phyloP scores from a whole-genome alignment of 768 basidiomycete species.

The Rhizopogon sp. region DNA sequence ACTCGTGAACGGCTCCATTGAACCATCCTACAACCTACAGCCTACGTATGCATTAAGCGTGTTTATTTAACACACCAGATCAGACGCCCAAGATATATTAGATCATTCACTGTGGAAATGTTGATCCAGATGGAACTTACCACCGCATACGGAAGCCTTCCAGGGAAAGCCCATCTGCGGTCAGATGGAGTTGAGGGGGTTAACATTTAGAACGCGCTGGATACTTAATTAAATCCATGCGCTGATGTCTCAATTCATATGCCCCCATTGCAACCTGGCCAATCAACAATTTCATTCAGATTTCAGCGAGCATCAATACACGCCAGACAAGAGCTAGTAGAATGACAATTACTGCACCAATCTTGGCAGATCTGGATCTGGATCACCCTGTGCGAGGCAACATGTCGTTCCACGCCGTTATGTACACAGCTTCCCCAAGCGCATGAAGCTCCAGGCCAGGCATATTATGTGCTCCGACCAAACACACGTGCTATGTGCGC shows the following conservation, averaged over 20 bases:
- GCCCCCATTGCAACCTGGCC: not conserved
- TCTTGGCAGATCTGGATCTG: slow-evolving; percentile 1
- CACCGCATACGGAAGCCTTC: slow-evolving; percentile 1
- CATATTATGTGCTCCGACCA: not conserved
- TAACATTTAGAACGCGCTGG: not conserved
- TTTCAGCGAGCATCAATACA: not conserved
- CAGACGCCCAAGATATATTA: slow-evolving; percentile 1
- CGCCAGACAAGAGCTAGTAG: not conserved
- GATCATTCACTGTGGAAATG: slow-evolving; percentile 1
- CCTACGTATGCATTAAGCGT: not conserved
- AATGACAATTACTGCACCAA: not conserved
- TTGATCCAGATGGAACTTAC: not conserved
- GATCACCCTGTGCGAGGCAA: not conserved
- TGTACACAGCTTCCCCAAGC: not conserved
- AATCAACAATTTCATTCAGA: not conserved
- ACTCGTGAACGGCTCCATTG: not conserved
- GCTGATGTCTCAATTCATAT: not conserved
- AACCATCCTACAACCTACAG: too few relatives aligned
- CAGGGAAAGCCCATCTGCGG: not conserved
- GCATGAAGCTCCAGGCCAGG: not conserved
- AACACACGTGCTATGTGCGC: not conserved
- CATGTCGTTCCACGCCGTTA: not conserved
- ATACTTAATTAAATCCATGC: not conserved
- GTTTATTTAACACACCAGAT: not conserved
- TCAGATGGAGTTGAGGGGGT: not conserved